A percentile compares a stretch with the other conserved stretches of the same genome.
Evolutionary conservation across 2,329 filamentous ascomycete species (phyloP).

Genomic region (Fusarium vanettenii): DNA sequence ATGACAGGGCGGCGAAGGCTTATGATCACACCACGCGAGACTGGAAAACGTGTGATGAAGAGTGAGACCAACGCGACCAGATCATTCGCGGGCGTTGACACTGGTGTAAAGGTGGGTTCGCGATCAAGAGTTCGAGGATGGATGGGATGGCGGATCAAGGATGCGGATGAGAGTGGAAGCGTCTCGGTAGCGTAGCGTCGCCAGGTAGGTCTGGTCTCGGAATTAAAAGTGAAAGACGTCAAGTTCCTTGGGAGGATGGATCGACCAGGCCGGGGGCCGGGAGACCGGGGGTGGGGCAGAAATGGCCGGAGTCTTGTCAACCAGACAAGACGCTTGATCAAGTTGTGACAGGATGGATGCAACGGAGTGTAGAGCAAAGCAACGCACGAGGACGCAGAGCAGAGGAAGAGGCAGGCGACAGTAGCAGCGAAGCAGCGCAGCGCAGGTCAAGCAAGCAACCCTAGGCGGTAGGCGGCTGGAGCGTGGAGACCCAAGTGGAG

Average conservation of each 20-base stretch:
- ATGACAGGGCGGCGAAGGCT: slow-evolving; percentile 29
- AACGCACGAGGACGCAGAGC: slow-evolving; percentile 1
- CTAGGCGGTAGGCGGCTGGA: slow-evolving; percentile 33
- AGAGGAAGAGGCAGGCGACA: slow-evolving; percentile 6
- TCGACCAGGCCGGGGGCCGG: slow-evolving; percentile 42
- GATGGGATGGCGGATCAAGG: slow-evolving; percentile 21
- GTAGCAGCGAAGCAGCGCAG: slow-evolving; percentile 1
- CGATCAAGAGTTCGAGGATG: slow-evolving; percentile 14
- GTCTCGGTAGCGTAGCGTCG: slow-evolving; percentile 23
- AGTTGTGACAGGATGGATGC: slow-evolving; percentile 28
- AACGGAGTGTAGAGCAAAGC: slow-evolving; percentile 27
- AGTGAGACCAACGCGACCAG: slow-evolving; percentile 25
- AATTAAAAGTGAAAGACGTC: slow-evolving; percentile 45
- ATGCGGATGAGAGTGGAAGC: slow-evolving; percentile 31
- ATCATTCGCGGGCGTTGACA: slow-evolving; percentile 31
- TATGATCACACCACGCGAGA: slow-evolving; percentile 43
- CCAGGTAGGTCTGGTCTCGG: slow-evolving; percentile 40
- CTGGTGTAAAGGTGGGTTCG: slow-evolving; percentile 8
- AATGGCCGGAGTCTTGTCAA: slow-evolving; percentile 35
- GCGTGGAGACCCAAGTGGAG: slow-evolving; percentile 37
- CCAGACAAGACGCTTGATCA: slow-evolving; percentile 39
- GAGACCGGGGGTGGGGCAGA: slow-evolving; percentile 44
- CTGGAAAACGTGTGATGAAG: slow-evolving; percentile 18
- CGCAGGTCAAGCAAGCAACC: slow-evolving; percentile 21
- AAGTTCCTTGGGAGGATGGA: slow-evolving; percentile 43